A percentile compares a stretch with the other conserved stretches of the same genome.
These are phyloP conservation scores for Phalaenopsis equestris DNA, from an alignment of 106 monocot genomes.

Conservation along the genomic window DNA sequence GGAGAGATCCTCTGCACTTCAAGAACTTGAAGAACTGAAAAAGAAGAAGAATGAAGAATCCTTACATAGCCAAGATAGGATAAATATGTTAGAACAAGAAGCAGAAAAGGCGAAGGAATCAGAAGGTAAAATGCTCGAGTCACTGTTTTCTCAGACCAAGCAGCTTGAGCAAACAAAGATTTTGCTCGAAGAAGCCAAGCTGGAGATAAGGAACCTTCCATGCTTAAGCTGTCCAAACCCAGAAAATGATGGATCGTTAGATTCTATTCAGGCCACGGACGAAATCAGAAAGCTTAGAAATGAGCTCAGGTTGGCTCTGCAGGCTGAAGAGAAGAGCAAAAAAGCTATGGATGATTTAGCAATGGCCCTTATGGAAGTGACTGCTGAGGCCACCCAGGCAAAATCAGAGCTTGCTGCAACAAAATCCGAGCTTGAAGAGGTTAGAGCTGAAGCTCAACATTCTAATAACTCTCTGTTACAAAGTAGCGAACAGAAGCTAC, in stretches of 20 bases:
- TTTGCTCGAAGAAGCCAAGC: slow-evolving; percentile 7
- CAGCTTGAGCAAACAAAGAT: slow-evolving; percentile 4
- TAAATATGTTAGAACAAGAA: not conserved
- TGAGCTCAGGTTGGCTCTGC: slow-evolving; percentile 1
- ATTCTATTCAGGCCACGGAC: not conserved
- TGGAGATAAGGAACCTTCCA: slow-evolving; percentile 2
- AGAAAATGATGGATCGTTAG: not conserved
- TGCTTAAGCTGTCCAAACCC: not conserved
- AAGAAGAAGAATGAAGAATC: slow-evolving; percentile 15
- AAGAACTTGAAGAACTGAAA: slow-evolving; percentile 37
- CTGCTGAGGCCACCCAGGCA: slow-evolving; percentile 10
- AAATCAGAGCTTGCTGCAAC: slow-evolving; percentile 21
- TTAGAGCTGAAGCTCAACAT: slow-evolving; percentile 21
- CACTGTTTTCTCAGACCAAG: slow-evolving; percentile 4
- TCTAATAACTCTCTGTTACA: slow-evolving; percentile 12
- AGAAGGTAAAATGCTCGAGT: slow-evolving; percentile 2
- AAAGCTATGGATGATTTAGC: slow-evolving; percentile 58
- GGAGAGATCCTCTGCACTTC: slow-evolving; percentile 28
- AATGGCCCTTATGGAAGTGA: slow-evolving; percentile 48
- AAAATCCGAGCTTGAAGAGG: slow-evolving; percentile 17
- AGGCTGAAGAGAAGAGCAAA: slow-evolving; percentile 8
- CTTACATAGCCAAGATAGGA: not conserved
- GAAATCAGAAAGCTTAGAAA: not conserved
- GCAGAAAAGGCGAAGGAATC: not conserved
- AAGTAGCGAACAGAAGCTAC: slow-evolving; percentile 29